Percentiles rank a stretch among this genome's conserved stretches.
These are phyloP conservation scores for Taphrina pruni DNA, from an alignment of 1,139 yeast genomes.

Conservation along the genomic window DNA sequence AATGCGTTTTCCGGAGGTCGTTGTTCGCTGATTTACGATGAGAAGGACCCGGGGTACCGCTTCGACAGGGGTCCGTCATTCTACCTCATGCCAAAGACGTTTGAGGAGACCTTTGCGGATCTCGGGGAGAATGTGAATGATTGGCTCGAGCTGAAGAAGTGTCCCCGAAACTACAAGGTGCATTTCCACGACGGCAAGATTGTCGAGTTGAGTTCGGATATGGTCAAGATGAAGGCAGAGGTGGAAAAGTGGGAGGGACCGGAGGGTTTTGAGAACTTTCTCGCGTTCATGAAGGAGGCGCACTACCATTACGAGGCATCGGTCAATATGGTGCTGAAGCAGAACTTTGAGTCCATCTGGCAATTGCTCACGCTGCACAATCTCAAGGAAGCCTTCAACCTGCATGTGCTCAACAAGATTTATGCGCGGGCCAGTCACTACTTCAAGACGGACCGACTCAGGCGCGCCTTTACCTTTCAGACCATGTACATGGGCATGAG, in stretches of 20 bases:
- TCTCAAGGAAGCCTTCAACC: constrained; percentile 26
- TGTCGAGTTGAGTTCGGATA: constrained; percentile 33
- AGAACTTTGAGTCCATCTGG: constrained; percentile 39
- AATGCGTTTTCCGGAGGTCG: constrained; percentile 41
- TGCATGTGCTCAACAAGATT: constrained; percentile 39
- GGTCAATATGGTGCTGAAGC: constrained; percentile 36
- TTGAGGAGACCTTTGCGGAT: constrained; percentile 39
- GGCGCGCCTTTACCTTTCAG: constrained; percentile 41
- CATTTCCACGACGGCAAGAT: constrained; percentile 41
- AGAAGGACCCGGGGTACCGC: constrained; percentile 31
- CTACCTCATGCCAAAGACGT: constrained; percentile 41
- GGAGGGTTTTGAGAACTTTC: constrained; percentile 34
- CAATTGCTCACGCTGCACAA: constrained; percentile 33
- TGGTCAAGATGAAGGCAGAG: constrained; percentile 42
- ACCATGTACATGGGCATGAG: constrained; percentile 42
- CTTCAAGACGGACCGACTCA: constrained; percentile 38
- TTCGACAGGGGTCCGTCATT: constrained; percentile 41
- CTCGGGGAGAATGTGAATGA: constrained; percentile 38
- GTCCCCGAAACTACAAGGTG: constrained; percentile 38
- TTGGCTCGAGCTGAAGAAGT: constrained; percentile 30
- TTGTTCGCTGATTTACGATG: constrained; percentile 35
- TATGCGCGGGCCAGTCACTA: constrained; percentile 37
- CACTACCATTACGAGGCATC: constrained; percentile 41
- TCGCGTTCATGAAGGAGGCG: constrained; percentile 41
- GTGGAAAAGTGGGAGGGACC: constrained; percentile 41